These are phyloP conservation scores for Thelephora aurantiotincta DNA, from an alignment of 768 basidiomycete species.

Conservation along the genomic window DNA sequence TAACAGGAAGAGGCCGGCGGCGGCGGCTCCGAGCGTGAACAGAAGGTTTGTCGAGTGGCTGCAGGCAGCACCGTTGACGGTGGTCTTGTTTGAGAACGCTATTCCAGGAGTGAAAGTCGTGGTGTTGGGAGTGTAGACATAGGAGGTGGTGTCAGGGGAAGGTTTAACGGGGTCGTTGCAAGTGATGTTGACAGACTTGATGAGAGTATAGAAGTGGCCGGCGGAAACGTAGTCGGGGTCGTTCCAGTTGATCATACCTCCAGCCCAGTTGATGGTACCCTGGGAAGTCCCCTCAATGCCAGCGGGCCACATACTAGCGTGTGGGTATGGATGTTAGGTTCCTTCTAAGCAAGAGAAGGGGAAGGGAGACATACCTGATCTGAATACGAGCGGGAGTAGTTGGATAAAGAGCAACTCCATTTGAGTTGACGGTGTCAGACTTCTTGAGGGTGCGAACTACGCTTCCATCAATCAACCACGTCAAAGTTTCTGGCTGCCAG, in stretches of 20 bases:
- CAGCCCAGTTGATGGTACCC: slow-evolving; percentile 70
- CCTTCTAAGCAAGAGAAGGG: neutral
- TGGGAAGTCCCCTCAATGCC: slow-evolving; percentile 44
- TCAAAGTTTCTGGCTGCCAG: slow-evolving; percentile 59
- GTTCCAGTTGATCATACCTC: slow-evolving; percentile 71
- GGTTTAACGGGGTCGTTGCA: slow-evolving; percentile 39
- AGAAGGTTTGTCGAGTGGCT: neutral
- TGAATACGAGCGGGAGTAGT: slow-evolving; percentile 72
- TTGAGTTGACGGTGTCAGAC: slow-evolving; percentile 35
- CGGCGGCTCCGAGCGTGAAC: neutral
- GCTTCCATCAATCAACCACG: slow-evolving; percentile 58
- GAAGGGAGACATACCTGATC: slow-evolving; percentile 36
- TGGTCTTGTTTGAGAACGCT: slow-evolving; percentile 40
- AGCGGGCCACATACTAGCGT: slow-evolving; percentile 59
- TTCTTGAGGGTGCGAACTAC: slow-evolving; percentile 56
- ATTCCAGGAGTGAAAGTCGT: slow-evolving; percentile 39
- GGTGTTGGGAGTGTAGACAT: slow-evolving; percentile 46
- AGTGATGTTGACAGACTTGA: slow-evolving; percentile 46
- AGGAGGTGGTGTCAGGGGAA: slow-evolving; percentile 38
- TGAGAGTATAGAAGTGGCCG: slow-evolving; percentile 61
- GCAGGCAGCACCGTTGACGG: slow-evolving; percentile 32
- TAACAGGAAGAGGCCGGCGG: neutral
- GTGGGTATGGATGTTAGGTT: neutral
- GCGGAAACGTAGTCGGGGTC: slow-evolving; percentile 51
- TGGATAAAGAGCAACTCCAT: slow-evolving; percentile 54